Percentiles rank a stretch among this genome's conserved stretches.
These are phyloP conservation scores for Aspergillus pseudotamarii DNA, from an alignment of 2,329 filamentous ascomycete genomes.

Conservation along the genomic window DNA sequence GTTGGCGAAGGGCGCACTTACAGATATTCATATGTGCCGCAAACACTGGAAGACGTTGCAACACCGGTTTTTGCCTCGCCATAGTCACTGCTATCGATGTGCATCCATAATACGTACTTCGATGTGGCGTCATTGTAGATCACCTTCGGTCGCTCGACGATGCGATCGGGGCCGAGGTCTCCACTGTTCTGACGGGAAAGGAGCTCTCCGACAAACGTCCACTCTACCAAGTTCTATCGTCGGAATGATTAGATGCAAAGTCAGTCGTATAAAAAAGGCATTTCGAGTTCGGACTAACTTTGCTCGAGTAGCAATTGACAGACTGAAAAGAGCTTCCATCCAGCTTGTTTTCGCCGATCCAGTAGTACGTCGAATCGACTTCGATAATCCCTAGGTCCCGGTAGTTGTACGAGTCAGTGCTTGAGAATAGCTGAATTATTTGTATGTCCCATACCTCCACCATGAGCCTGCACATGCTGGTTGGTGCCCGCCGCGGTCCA, in stretches of 20 bases:
- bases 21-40: constrained; percentile 60
- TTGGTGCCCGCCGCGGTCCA: constrained; percentile 51
- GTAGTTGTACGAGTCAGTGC: neutral
- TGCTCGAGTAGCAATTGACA: constrained; percentile 69
- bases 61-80: constrained; percentile 67
- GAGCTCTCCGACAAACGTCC: constrained; percentile 63
- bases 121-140: constrained; percentile 66
- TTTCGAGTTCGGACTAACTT: constrained; percentile 19
- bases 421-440: accelerated
- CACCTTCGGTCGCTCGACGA: constrained; percentile 70
- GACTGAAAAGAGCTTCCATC: constrained; percentile 64
- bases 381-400: constrained; percentile 50
- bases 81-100: constrained; percentile 66
- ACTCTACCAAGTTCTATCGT: constrained; percentile 59
- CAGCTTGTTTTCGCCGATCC: constrained; percentile 71
- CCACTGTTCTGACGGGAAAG: constrained; percentile 56
- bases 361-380: constrained; percentile 63
- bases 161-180: constrained; percentile 63
- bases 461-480: constrained; percentile 67
- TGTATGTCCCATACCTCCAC: constrained; percentile 50
- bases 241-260: neutral
- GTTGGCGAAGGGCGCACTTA: neutral
- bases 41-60: constrained; percentile 61
- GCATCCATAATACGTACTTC: constrained; percentile 71
- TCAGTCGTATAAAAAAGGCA: no score